Evolutionary conservation across 2,329 filamentous ascomycete species (phyloP), one percentile per base, ranked within the genome.

Genomic region (Cladosporium sp.): DNA sequence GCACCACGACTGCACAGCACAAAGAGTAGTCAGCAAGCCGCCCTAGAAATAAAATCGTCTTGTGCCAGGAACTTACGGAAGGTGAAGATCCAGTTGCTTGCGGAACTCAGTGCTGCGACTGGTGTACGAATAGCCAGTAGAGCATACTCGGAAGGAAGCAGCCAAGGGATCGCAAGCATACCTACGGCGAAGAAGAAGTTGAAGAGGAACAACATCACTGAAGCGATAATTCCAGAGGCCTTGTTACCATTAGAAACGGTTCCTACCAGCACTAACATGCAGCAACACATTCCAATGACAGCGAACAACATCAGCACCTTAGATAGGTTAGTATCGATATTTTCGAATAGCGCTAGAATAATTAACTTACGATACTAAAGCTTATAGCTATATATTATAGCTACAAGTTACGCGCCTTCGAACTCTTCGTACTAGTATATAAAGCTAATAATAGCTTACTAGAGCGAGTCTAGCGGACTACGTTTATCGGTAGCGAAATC

Each of bases 101-200:
- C 93, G 1, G 93, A 97, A 66, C 93, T 97, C 76, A 97, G 80
- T 84, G 92, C 96, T 62, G 93, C 93, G 67, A 93, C 94, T 82
- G 97, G 97, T 67, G 94, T 95, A 72, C 94, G 89, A 76, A 97
- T 97, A 81, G 92, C 96, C 66, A 97, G 84, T 3, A 94, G 93
- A 33, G 97, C 84, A 80, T 97, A 97, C 82, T 98, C 94, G 7
- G 94, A 93, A 7, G 94, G 94, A 76, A 97, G 97, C 18, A 97
- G 83, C 94, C 94, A 98, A 10, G 94, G 94, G 67, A 98, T 95
- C 1, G 93, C 71, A 18, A 72, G 72, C 49, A 78, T 69, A 26
- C 72, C 73, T 12, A 75, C 66, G n/a, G 70, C 73, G 58, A 76
- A 75, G 69, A 75, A 75, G 68, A 71, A 70, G 59, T 75, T 74